These are phyloP conservation scores for Penicillium concentricum DNA, from an alignment of 2,329 filamentous ascomycete genomes.

Conservation along the genomic window DNA sequence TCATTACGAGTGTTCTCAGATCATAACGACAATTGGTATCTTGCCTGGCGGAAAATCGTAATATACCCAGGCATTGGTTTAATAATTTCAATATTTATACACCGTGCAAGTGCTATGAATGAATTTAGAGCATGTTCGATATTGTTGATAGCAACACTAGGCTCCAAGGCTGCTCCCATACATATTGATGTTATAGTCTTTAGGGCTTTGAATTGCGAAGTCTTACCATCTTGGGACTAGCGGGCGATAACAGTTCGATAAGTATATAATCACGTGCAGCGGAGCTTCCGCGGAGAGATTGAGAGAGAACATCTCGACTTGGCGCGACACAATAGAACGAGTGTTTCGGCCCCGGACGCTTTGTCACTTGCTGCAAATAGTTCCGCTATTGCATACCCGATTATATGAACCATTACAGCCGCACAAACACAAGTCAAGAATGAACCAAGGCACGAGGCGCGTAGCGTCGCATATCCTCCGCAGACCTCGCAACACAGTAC, in stretches of 20 bases:
- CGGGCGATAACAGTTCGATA: constrained; percentile 2
- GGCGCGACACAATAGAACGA: not conserved
- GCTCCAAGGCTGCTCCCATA: no score
- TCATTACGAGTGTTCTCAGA: no score
- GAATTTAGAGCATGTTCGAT: no score
- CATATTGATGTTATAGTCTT: no score
- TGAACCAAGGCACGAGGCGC: constrained; percentile 33
- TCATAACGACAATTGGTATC: no score
- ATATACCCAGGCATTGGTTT: no score
- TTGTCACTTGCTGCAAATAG: not conserved
- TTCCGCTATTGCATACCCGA: rapidly evolving
- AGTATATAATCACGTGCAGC: constrained; percentile 26
- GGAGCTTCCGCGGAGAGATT: constrained; percentile 29
- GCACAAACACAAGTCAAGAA: constrained; percentile 11
- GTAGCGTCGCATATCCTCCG: constrained; percentile 27
- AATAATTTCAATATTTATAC: no score
- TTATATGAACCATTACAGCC: not conserved
- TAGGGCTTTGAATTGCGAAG: not conserved
- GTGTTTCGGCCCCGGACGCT: not conserved
- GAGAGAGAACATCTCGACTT: constrained; percentile 12
- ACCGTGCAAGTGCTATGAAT: no score
- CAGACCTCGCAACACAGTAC: constrained; percentile 17
- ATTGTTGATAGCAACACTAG: no score
- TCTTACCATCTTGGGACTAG: not conserved
- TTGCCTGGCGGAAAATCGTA: no score